Base-by-base conservation (phyloP, 1,139 yeast genomes). In the Candida pseudoviswanathii region DNA sequence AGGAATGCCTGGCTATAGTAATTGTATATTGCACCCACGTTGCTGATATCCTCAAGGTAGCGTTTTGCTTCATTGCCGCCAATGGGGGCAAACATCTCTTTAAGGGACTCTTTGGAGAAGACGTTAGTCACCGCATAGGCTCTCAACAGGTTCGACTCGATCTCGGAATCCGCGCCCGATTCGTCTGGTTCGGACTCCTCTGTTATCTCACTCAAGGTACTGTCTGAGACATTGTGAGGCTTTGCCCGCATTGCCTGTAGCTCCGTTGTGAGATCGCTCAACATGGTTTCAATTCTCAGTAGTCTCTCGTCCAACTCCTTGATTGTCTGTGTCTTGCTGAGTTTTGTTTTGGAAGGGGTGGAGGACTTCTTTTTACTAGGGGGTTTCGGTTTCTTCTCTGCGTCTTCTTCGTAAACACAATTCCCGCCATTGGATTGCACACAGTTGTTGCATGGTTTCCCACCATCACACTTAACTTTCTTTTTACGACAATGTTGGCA, bases 391-490 rank as follows among this genome's bases (percentile, higher is more conserved):
- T 58, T 60, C 37, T 53, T 51, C 11, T 53, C 54, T 2, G 59
- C 58, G 33, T 64, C 61, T 31, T 65, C 68, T 22, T 58, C 61
- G 49, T 70, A 71, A 32, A 57, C 53, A 52, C 76, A 71, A 4
- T 58, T 50, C 2, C 59, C 37, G 10, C 60, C 62, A 26, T 61
- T 66, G 5, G 59, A 52, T 47, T 54, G 58, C 59, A 67, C 51
- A 58, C 84, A 80, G 49, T 76, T 73, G 4, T 55, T 50, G 54
- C 84, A 78, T 2, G 80, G 79, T 6, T 53, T 54, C 3, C 62
- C 62, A 0, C 84, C 84, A 56, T 76, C 71, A 59, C 84, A 80
- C 55, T 76, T 78, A 47, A 78, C 68, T 58, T 80, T 80, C 58
- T 77, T 77, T 27, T 63, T 51, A 4, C 84, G 66, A 57, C 84